These are phyloP conservation scores for Botrytis galanthina DNA, from an alignment of 2,329 filamentous ascomycete species.

Conservation along the genomic window DNA sequence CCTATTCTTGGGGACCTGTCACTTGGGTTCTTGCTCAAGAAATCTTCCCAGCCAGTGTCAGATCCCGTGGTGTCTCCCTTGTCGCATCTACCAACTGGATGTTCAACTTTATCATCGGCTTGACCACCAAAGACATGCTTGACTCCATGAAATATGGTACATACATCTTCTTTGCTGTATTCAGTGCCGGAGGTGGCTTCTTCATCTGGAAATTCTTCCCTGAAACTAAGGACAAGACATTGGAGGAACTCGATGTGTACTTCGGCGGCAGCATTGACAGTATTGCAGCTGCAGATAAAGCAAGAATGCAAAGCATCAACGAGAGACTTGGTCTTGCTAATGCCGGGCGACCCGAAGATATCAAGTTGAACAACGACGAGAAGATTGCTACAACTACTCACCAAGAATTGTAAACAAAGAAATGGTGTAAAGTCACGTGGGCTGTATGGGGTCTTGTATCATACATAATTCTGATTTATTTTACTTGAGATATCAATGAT, in stretches of 20 bases:
- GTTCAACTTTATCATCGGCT: conserved; percentile 49
- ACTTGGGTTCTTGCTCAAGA: conserved; percentile 42
- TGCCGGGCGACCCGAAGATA: conserved; percentile 35
- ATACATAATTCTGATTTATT: neutral
- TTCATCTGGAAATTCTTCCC: conserved; percentile 52
- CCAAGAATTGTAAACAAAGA: neutral
- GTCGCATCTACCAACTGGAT: conserved; percentile 46
- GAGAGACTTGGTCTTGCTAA: conserved; percentile 31
- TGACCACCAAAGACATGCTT: conserved; percentile 46
- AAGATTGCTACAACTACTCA: conserved; percentile 9
- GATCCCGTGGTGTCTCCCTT: conserved; percentile 44
- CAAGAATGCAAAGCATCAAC: conserved; percentile 32
- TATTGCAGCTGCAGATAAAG: conserved; percentile 40
- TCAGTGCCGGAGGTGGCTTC: conserved; percentile 46
- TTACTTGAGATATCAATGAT: neutral
- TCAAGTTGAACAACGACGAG: conserved; percentile 13
- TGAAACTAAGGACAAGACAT: conserved; percentile 54
- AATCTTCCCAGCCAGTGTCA: conserved; percentile 42
- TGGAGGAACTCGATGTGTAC: conserved; percentile 53
- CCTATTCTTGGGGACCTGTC: conserved; percentile 39
- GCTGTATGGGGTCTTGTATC: too few relatives aligned
- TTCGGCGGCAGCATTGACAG: conserved; percentile 31
- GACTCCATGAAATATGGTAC: conserved; percentile 48
- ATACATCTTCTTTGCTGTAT: conserved; percentile 55
- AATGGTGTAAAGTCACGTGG: neutral